phyloP scores from a whole-genome alignment of 2,329 filamentous ascomycete genomes.

The Trichoderma atrobrunneum region DNA sequence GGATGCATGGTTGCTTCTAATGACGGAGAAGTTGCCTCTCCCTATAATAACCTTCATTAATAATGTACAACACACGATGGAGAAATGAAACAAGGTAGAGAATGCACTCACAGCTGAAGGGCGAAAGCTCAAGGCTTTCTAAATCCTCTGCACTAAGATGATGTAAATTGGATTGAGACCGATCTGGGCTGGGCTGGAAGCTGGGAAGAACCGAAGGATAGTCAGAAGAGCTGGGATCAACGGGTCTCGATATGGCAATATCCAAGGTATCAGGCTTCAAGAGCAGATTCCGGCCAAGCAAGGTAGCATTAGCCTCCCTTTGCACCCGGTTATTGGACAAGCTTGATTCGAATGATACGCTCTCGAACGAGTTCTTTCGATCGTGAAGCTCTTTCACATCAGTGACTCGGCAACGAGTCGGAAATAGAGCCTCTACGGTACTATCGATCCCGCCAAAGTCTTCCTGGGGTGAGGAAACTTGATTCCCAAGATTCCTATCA shows the following conservation, averaged over 20 bases:
- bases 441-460: conserved; percentile 21
- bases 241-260: not conserved
- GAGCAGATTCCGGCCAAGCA: not conserved
- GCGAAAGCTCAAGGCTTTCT: conserved; percentile 36
- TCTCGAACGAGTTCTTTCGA: not conserved
- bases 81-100: not conserved
- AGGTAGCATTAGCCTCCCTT: not conserved
- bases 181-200: conserved; percentile 34
- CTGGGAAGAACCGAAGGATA: conserved; percentile 36
- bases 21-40: conserved; percentile 24
- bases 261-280: not conserved
- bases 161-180: conserved; percentile 29
- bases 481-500: not conserved
- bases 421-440: conserved; percentile 14
- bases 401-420: conserved; percentile 1
- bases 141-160: conserved; percentile 33
- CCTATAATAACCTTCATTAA: conserved; percentile 21
- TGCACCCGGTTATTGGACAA: not conserved
- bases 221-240: conserved; percentile 30
- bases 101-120: conserved; percentile 33
- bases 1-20: conserved; percentile 22
- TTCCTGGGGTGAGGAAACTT: not conserved
- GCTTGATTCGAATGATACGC: conserved; percentile 1
- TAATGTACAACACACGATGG: not conserved
- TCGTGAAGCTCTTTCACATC: not conserved